Percentiles rank a stretch among this genome's conserved stretches.
Conservation (phyloP, 768 basidiomycete species). For the Suillus luteus region DNA sequence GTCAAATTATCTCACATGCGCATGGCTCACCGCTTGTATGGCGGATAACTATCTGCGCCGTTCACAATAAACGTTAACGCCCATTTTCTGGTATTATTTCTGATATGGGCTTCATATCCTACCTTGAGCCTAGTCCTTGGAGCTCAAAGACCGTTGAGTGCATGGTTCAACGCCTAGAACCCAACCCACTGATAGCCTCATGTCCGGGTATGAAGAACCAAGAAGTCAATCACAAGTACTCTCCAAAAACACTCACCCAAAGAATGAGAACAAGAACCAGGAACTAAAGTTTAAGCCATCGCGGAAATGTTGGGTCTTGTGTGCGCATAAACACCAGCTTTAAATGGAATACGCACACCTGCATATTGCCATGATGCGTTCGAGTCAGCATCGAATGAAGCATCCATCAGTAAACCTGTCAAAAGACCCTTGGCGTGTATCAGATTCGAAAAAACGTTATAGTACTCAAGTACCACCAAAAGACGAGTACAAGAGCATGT, state of each 20-base stretch:
- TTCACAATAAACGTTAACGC: neutral
- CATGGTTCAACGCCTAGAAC: neutral
- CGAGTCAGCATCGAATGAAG: neutral
- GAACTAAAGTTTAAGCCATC: neutral
- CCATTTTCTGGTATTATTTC: neutral
- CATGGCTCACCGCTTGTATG: neutral
- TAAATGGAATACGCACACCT: neutral
- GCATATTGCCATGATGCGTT: neutral
- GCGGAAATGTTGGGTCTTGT: neutral
- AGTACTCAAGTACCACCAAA: neutral
- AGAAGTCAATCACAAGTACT: neutral
- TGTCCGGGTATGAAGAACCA: neutral
- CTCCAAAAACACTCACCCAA: neutral
- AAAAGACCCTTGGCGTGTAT: neutral
- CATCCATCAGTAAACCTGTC: neutral
- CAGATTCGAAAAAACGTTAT: neutral
- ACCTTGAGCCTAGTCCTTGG: neutral
- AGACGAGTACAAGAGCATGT: neutral
- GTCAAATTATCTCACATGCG: neutral
- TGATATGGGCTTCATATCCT: neutral
- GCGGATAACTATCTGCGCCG: neutral
- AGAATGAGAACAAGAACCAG: neutral
- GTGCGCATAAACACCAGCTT: neutral
- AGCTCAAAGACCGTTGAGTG: neutral
- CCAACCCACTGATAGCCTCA: neutral